Evolutionary conservation across 2,329 filamentous ascomycete species (phyloP).

Genomic region (Gnomoniopsis smithogilvyi): DNA sequence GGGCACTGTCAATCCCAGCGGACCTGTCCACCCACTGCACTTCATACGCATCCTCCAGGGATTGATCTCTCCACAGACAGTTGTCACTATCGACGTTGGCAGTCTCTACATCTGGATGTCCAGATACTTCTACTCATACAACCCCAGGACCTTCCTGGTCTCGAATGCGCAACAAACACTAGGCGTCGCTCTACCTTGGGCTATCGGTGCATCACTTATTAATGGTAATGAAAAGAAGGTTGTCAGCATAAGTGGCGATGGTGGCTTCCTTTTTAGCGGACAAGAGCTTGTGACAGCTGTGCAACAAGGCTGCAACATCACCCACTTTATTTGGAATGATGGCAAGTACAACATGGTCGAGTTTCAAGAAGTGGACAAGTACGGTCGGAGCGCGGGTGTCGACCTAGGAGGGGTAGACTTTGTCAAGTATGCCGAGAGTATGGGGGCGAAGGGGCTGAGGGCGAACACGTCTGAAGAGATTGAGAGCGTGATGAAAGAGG

Average conservation of each 20-base stretch:
- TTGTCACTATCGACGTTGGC: constrained; percentile 42
- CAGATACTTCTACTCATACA: constrained; percentile 41
- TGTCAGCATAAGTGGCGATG: constrained; percentile 41
- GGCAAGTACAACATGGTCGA: constrained; percentile 48
- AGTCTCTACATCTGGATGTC: constrained; percentile 48
- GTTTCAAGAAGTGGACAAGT: constrained; percentile 49
- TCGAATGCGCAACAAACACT: constrained; percentile 48
- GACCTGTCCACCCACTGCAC: constrained; percentile 40
- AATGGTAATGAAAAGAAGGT: constrained; percentile 41
- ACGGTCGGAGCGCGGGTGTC: constrained; percentile 41
- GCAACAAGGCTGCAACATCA: constrained; percentile 44
- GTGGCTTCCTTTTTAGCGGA: constrained; percentile 46
- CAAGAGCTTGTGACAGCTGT: constrained; percentile 45
- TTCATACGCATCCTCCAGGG: constrained; percentile 42
- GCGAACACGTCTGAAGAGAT: constrained; percentile 35
- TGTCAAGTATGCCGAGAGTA: constrained; percentile 42
- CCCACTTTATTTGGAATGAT: constrained; percentile 50
- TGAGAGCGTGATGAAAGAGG: constrained; percentile 40
- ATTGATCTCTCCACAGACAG: constrained; percentile 35
- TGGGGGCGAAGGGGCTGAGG: constrained; percentile 42
- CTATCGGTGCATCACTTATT: constrained; percentile 41
- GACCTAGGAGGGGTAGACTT: constrained; percentile 44
- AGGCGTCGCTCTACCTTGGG: constrained; percentile 45
- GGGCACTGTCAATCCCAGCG: constrained; percentile 18
- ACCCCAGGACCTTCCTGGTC: constrained; percentile 41